phyloP scores from a whole-genome alignment of 2,329 filamentous ascomycete genomes.

The Fusarium poae region DNA sequence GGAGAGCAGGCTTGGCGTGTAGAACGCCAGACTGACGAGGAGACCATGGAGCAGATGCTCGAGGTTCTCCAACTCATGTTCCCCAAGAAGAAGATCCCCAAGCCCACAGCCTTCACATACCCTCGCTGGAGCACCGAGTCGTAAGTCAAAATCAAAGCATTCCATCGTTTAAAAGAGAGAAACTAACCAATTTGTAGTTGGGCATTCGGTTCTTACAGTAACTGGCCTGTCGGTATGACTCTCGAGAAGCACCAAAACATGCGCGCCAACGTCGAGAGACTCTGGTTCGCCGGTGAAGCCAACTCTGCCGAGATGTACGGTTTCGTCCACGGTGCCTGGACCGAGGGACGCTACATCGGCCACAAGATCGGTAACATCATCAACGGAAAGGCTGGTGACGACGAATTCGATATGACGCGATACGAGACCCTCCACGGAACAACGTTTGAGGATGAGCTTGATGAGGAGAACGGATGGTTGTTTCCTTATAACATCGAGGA shows the following conservation, averaged over 20 bases:
- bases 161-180: fast-evolving
- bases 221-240: slow-evolving; percentile 74
- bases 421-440: slow-evolving; percentile 33
- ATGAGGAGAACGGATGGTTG: slow-evolving; percentile 38
- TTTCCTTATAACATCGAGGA: slow-evolving; percentile 13
- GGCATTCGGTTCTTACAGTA: slow-evolving; percentile 73
- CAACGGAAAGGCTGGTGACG: slow-evolving; percentile 21
- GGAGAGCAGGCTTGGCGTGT: slow-evolving; percentile 58
- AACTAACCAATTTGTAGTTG: slow-evolving; percentile 47
- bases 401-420: slow-evolving; percentile 29
- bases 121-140: slow-evolving; percentile 54
- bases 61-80: slow-evolving; percentile 72
- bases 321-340: slow-evolving; percentile 73
- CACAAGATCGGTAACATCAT: slow-evolving; percentile 55
- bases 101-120: slow-evolving; percentile 72
- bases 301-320: slow-evolving; percentile 74
- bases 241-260: slow-evolving; percentile 76
- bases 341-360: slow-evolving; percentile 66
- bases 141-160: slow-evolving; percentile 19
- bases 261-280: slow-evolving; percentile 70
- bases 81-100: slow-evolving; percentile 66
- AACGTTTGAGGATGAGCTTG: slow-evolving; percentile 33
- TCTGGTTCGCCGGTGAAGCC: slow-evolving; percentile 76
- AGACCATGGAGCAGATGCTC: slow-evolving; percentile 69
- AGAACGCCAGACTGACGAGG: slow-evolving; percentile 70